Evolutionary conservation across 805 yeast genomes (phyloP).

Genomic region (Saccharomycopsis fibuligera): DNA sequence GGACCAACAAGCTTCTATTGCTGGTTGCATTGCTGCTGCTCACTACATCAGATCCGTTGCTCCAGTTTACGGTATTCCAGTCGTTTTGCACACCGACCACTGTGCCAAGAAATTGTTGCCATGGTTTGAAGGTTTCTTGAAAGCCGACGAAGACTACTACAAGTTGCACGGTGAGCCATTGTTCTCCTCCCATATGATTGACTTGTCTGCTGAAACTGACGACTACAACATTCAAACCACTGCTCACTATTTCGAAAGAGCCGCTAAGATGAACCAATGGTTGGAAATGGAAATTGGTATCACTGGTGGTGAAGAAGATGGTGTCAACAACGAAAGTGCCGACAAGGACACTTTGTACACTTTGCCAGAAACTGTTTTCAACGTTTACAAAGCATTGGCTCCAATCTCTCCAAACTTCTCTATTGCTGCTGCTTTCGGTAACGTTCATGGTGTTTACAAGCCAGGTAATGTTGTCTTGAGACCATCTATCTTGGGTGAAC

Average conservation of each 20-base stretch:
- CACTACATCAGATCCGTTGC: conserved; percentile 96
- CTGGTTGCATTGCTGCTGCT: conserved; percentile 95
- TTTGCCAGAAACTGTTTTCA: conserved; percentile 88
- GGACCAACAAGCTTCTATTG: conserved; percentile 90
- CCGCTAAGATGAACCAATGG: conserved; percentile 93
- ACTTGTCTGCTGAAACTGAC: conserved; percentile 92
- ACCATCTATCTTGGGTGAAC: conserved; percentile 92
- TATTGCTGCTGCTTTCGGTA: conserved; percentile 99
- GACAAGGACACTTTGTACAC: conserved; percentile 86
- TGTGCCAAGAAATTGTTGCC: conserved; percentile 97
- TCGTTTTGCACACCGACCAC: conserved; percentile 95
- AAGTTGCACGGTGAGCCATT: conserved; percentile 85
- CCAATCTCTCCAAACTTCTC: conserved; percentile 97
- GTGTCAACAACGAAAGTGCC: conserved; percentile 97
- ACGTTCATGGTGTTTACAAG: conserved; percentile 99
- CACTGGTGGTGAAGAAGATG: conserved; percentile 99
- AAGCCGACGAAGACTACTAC: conserved; percentile 91
- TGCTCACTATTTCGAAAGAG: conserved; percentile 90
- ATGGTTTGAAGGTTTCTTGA: conserved; percentile 98
- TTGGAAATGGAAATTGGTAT: conserved; percentile 99
- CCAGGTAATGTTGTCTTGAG: conserved; percentile 94
- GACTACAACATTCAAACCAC: conserved; percentile 93
- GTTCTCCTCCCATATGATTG: conserved; percentile 99
- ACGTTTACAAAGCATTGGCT: conserved; percentile 82
- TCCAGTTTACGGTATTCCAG: conserved; percentile 95